Base-by-base conservation (phyloP, 1,284 basidiomycete species). In the Trametes pubescens region DNA sequence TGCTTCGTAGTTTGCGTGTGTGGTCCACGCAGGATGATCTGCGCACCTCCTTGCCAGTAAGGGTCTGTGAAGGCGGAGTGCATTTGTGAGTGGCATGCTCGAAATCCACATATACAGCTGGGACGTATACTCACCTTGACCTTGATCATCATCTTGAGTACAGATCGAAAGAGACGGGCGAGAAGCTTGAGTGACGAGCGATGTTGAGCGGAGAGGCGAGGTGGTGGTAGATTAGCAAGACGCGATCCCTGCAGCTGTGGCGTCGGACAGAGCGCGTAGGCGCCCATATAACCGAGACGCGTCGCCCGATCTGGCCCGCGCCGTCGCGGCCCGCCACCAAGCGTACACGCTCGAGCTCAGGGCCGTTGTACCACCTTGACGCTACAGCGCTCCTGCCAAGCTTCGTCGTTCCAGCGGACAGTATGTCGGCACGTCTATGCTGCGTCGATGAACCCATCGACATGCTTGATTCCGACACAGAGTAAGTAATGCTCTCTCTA, bases 31-130 rank as follows among this genome's bases (percentile, higher is more conserved):
- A 24, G n/a, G 18, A 52, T n/a, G 61, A 63, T 64, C 44, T 59
- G 63, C 82, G 69, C 71, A 94, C 94, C 88, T 95, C 94, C 79
- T 96, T 96, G 68, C 94, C 95, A 51, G 95, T 97, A 34, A 97
- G 85, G 48, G 95, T 97, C 94, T 96, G 69, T 51, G 26, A 35
- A 18, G 59, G 10, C 49, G 44, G 13, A 57, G 70, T 59, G 63
- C 13, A 21, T 29, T 58, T 32, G 60, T 62, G 29, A 58, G 64
- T 65, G 32, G 35, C 56, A 40, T 26, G 54, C 44, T 44, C 47
- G 8, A 47, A 24, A 64, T 37, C 21, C 26, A 44, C 38, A 46
- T 24, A 16, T 11, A 26, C 24, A 21, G 18, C 2, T 18, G 32
- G 18, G 18, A 6, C 6, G n/a, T 4, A 4, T 1, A 32, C 81